Evolutionary conservation across 192 early-diverging fungal species (phyloP).

Genomic region (Umbelopsis vinacea): DNA sequence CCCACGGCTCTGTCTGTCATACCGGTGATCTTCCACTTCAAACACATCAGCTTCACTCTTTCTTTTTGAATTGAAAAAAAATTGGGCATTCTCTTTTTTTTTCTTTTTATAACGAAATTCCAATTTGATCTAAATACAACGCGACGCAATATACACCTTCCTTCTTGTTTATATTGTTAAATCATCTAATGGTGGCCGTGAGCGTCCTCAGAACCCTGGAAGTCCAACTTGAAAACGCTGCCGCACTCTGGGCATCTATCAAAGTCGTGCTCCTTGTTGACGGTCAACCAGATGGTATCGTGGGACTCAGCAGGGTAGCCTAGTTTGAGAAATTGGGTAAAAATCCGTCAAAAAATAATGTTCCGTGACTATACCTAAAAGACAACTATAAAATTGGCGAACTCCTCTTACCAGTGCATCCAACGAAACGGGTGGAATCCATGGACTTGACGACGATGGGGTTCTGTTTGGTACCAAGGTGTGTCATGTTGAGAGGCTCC

Average conservation of each 20-base stretch:
- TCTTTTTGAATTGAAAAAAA: constrained; percentile 12
- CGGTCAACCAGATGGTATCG: constrained; percentile 87
- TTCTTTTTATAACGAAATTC: background rate
- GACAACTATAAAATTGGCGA: background rate
- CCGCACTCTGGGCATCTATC: constrained; percentile 98
- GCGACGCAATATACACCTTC: constrained; percentile 18
- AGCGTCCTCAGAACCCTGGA: constrained; percentile 40
- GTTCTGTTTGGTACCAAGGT: constrained; percentile 79
- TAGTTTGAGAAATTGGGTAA: constrained; percentile 31
- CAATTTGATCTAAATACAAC: constrained; percentile 26
- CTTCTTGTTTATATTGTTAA: constrained; percentile 11
- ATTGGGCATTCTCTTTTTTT: background rate
- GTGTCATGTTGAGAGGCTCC: constrained; percentile 72
- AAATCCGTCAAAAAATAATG: constrained; percentile 5
- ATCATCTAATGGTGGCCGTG: constrained; percentile 44
- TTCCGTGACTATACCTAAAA: background rate
- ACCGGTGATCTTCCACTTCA: too few relatives aligned
- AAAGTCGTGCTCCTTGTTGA: constrained; percentile 75
- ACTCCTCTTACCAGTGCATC: constrained; percentile 84
- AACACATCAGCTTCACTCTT: background rate
- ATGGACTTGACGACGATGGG: constrained; percentile 86
- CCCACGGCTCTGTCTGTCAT: background rate
- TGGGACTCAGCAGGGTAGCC: constrained; percentile 95
- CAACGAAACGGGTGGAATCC: constrained; percentile 84
- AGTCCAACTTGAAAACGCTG: constrained; percentile 70